Conservation (phyloP, 1,139 yeast species). For the Magnusiomyces sp. region DNA sequence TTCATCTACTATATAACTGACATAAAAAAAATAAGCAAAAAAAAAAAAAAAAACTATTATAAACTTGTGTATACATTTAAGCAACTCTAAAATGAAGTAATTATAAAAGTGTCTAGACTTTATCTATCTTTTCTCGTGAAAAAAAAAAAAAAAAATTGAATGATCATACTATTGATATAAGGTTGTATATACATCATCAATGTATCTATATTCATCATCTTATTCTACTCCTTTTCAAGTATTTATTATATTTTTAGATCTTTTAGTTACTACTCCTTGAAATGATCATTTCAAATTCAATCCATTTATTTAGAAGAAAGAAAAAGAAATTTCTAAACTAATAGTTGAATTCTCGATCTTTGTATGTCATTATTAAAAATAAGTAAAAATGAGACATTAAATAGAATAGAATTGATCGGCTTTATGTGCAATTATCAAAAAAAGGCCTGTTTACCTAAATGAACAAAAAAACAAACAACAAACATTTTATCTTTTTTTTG, state of each 20-base stretch:
- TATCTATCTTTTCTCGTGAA: not conserved
- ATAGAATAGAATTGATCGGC: not conserved
- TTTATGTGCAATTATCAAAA: too few species aligned
- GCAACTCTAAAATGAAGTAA: too few species aligned
- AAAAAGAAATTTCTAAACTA: too few species aligned
- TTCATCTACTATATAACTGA: not conserved
- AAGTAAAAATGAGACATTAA: too few species aligned
- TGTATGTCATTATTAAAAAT: too few species aligned
- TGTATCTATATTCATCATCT: not conserved
- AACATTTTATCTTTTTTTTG: not conserved
- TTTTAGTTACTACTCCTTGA: not conserved
- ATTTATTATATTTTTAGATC: not conserved
- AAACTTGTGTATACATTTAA: not conserved
- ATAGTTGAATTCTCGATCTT: too few species aligned
- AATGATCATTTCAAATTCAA: too few species aligned
- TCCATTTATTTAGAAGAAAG: too few species aligned
- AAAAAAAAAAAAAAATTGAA: not conserved
- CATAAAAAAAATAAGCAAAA: not conserved
- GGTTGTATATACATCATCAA: not conserved
- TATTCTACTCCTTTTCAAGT: not conserved
- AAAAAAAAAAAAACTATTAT: too few species aligned
- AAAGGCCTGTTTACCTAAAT: too few species aligned
- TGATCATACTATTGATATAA: too few species aligned
- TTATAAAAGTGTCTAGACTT: not conserved
- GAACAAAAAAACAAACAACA: not conserved